Evolutionary conservation across 2,329 filamentous ascomycete genomes (phyloP), one percentile per base, ranked within the genome.

Genomic region (Xylariaceae sp.): DNA sequence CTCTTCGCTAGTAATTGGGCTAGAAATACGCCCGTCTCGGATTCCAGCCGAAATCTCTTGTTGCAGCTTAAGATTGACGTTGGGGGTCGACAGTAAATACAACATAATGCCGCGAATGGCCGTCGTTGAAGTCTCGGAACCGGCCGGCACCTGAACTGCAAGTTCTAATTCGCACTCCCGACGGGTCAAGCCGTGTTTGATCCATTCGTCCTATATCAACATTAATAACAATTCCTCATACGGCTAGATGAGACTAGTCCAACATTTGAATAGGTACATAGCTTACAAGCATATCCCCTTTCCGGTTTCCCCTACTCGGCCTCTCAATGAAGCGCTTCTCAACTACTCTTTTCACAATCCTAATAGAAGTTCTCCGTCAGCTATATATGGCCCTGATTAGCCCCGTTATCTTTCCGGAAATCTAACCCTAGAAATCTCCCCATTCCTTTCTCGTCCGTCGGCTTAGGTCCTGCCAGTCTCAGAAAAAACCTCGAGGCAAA

Each of bases 151-250:
- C 19, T 67, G 64, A 6, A 67, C 12, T 9, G 61, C 54, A n/a
- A 68, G 44, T 43, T 69, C 67, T 14, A 66, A 23, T 41, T 68
- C 63, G n/a, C 61, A 65, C 52, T 69, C 62, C 2, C 56, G 55
- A 2, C 52, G 62, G n/a, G 63, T 62, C 45, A 68, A 37, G 7
- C 63, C 65, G 18, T 64, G 50, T 14, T 60, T 64, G 4, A 68
- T 60, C 66, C 66, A 68, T 32, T 65, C 64, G 43, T 65, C 64
- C 65, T 68, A 40, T 41, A 5, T 19, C 16, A 10, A 37, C 7
- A 29, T 42, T n/a, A 32, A 7, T 56, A 29, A 49, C n/a, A n/a
- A 20, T 43, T 10, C 3, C 10, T 40, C 10, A 20, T n/a, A 21
- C 52, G 29, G 52, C 47, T 21, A 14, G 14, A 1, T 40, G 19